A percentile compares a stretch with the other conserved stretches of the same genome.
Conservation (phyloP, 2,329 filamentous ascomycete species). For the Hysterium pulicare region DNA sequence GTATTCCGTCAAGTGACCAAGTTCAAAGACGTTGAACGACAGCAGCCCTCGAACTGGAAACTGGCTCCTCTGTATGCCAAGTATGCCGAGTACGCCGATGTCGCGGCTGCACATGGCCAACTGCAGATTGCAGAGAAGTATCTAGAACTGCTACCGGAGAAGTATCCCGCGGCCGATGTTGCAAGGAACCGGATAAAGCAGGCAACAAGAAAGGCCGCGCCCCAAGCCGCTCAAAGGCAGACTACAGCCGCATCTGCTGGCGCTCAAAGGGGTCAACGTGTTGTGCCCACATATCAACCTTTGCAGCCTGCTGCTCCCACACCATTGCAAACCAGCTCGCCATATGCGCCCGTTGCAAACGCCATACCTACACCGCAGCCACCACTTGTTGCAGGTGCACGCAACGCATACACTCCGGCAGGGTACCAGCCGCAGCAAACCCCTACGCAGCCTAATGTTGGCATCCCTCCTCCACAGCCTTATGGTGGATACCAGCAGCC, state of each 20-base stretch:
- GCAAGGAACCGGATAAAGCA: constrained; percentile 81
- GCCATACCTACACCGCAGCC: constrained; percentile 26
- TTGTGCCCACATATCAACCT: constrained; percentile 36
- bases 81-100: constrained; percentile 95
- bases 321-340: constrained; percentile 27
- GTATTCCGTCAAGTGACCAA: constrained; percentile 93
- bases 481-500: constrained; percentile 48
- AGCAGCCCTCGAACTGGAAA: constrained; percentile 78
- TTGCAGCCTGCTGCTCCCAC: constrained; percentile 20
- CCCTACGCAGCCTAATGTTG: constrained; percentile 41
- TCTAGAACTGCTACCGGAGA: constrained; percentile 76
- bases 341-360: constrained; percentile 32
- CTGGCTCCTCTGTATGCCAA: constrained; percentile 84
- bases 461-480: constrained; percentile 18
- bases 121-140: constrained; percentile 86
- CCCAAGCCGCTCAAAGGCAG: constrained; percentile 42
- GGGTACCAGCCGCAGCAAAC: constrained; percentile 54
- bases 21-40: constrained; percentile 76
- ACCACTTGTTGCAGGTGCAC: constrained; percentile 30
- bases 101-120: constrained; percentile 86
- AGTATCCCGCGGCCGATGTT: constrained; percentile 83
- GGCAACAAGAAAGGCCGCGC: constrained; percentile 65
- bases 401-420: constrained; percentile 44
- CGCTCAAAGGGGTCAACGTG: constrained; percentile 31
- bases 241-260: constrained; percentile 32